Conservation (phyloP, 1,284 basidiomycete species). For the Ustilago vetiveriae region DNA sequence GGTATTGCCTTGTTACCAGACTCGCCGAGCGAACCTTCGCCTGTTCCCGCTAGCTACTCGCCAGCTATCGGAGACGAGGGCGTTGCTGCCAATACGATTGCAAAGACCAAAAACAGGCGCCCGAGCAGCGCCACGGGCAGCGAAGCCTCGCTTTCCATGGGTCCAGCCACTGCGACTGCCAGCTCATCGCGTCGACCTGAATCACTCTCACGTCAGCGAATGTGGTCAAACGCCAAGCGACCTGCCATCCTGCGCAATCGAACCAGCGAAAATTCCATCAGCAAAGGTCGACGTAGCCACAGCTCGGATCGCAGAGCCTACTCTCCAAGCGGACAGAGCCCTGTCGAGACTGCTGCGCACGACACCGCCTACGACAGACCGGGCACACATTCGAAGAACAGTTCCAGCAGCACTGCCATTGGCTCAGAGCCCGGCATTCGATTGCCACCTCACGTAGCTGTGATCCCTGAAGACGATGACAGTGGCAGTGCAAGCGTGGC, state of each 20-base stretch:
- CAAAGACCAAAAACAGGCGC: constrained; percentile 7
- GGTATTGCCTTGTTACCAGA: constrained; percentile 53
- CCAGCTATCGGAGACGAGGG: constrained; percentile 17
- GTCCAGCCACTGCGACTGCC: constrained; percentile 1
- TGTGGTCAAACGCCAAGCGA: constrained; percentile 36
- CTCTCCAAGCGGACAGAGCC: constrained; percentile 21
- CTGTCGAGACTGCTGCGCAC: constrained; percentile 8
- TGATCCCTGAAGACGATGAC: constrained; percentile 38
- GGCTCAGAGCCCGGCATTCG: constrained; percentile 12
- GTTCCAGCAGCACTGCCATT: constrained; percentile 25
- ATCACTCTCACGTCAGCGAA: constrained; percentile 15
- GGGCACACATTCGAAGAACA: constrained; percentile 29
- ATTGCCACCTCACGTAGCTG: constrained; percentile 24
- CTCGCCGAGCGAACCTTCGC: constrained; percentile 48
- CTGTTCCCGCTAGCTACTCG: constrained; percentile 30
- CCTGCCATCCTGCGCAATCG: constrained; percentile 31
- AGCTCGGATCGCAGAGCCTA: constrained; percentile 20
- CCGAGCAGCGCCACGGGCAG: constrained; percentile 29
- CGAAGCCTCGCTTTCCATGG: constrained; percentile 23
- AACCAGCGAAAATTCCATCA: constrained; percentile 37
- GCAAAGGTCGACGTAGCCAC: constrained; percentile 24
- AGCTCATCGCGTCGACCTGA: constrained; percentile 23
- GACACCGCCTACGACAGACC: constrained; percentile 10
- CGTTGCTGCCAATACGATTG: background rate
- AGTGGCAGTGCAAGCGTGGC: constrained; percentile 5